These are phyloP conservation scores for Bigelowiella natans DNA, from an alignment of 78 protist genomes.

Conservation along the genomic window DNA sequence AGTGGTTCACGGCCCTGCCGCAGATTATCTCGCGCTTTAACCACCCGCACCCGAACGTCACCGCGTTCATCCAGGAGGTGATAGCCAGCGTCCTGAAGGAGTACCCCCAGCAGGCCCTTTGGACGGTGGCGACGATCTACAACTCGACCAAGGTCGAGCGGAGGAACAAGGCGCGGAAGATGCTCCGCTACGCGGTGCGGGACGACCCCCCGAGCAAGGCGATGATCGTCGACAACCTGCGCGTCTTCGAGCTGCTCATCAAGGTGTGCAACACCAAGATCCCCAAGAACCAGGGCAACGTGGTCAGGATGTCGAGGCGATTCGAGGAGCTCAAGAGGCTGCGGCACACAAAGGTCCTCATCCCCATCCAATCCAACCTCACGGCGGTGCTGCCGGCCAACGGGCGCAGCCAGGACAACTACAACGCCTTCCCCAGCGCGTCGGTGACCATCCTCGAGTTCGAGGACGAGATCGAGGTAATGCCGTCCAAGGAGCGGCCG, in stretches of 20 bases:
- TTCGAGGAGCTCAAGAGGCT: neutral
- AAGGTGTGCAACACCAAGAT: neutral
- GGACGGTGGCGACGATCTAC: conserved; percentile 2
- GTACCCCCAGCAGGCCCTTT: neutral
- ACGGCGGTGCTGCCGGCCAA: neutral
- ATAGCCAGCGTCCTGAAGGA: neutral
- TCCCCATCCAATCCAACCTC: neutral
- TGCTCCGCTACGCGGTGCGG: neutral
- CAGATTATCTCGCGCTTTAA: neutral
- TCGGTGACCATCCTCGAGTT: neutral
- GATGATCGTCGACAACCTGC: neutral
- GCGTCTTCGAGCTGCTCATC: neutral
- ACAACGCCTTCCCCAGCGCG: neutral
- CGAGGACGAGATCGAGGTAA: neutral
- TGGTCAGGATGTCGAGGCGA: neutral
- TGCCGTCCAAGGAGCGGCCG: neutral
- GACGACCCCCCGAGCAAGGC: neutral
- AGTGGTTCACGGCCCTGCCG: neutral
- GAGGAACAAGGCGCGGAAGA: neutral
- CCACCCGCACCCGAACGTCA: neutral
- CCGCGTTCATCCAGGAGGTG: neutral
- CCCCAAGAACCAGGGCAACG: neutral
- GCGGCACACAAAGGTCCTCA: neutral
- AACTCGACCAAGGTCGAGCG: neutral
- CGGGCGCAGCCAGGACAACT: neutral